phyloP scores from a whole-genome alignment of 805 yeast genomes.

The Wickerhamiella parazyma region DNA sequence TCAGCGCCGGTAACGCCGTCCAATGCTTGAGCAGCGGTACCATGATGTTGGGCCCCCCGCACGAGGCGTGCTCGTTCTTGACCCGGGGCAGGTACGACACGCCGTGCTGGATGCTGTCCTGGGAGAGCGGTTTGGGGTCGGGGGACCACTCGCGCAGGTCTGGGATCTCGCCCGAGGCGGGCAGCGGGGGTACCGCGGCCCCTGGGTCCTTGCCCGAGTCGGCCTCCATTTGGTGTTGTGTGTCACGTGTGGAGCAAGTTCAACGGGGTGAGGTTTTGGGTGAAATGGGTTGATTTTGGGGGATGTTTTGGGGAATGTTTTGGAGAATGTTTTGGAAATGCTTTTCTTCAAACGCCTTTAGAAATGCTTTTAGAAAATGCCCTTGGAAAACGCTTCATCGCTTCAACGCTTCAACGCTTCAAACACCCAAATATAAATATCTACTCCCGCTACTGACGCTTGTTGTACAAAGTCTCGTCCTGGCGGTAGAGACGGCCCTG shows the following conservation, averaged over 20 bases:
- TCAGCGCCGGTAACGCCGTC: slow-evolving; percentile 36
- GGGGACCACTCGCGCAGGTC: slow-evolving; percentile 62
- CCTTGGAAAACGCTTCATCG: no score
- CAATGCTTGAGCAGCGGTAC: slow-evolving; percentile 29
- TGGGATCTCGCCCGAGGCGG: slow-evolving; percentile 35
- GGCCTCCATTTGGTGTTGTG: background rate
- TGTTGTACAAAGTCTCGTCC: slow-evolving; percentile 12
- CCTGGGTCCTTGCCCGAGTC: slow-evolving; percentile 20
- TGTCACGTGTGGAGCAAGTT: background rate
- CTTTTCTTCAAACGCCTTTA: no score
- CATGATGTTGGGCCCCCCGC: slow-evolving; percentile 38
- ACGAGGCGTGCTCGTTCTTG: slow-evolving; percentile 53
- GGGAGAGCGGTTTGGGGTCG: slow-evolving; percentile 34
- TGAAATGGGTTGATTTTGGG: background rate
- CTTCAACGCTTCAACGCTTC: no score
- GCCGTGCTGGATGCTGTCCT: slow-evolving; percentile 54
- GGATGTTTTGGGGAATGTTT: background rate
- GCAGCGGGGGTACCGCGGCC: slow-evolving; percentile 25
- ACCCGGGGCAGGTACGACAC: slow-evolving; percentile 50
- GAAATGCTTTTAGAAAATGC: no score
- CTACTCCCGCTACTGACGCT: slow-evolving; percentile 10
- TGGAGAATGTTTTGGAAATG: no score
- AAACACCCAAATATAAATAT: no score
- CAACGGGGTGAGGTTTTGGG: background rate
- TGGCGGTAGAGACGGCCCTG: slow-evolving; percentile 22